Base-by-base conservation (phyloP, 1,139 yeast species). In the Hemisphaericaspora xylanilytica region DNA sequence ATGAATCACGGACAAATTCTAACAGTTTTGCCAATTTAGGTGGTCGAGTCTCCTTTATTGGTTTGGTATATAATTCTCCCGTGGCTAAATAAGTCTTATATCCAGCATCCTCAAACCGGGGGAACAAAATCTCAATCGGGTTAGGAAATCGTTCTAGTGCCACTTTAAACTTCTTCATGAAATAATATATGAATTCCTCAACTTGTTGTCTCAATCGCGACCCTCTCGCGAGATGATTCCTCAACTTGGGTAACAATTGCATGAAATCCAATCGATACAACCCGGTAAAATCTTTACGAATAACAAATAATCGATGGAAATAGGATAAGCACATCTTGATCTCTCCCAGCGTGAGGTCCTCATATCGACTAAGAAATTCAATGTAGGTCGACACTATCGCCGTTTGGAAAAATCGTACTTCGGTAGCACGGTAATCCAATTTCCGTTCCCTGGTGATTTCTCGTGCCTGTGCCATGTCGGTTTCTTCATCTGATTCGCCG, bases 211-310 rank as follows among this genome's bases (percentile, higher is more conserved):
- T 66, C 4, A 78, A 67, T 20, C 61, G 55, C 3, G 73, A 59
- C 2, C 61, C 47, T 34, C 56, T 45, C 0, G 76, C 69, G 24
- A 70, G 51, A 39, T 50, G 54, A 28, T 49, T 49, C 27, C 70
- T 53, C 29, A 72, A 52, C 33, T 53, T 59, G 39, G 63, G 63
- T 16, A 72, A 45, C 10, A 61, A 44, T 14, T 59, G 58, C 70
- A 92, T 76, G 51, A 92, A 80, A 56, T 92, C 97, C 28, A 92
- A 59, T 34, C 96, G 70, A 53, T 73, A 84, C 29, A 90, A 65
- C 10, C 80, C 73, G 26, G 80, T 79, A 42, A 74, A 76, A 44
- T 81, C 84, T 26, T 80, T 74, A 42, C 80, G 71, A 0, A 65
- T 55, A 38, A 83, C 81, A 50, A 89, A 81, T 0, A 88, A 61